Evolutionary conservation across 208 protist genomes (phyloP).

Genomic region (Wallacemonas sp.): DNA sequence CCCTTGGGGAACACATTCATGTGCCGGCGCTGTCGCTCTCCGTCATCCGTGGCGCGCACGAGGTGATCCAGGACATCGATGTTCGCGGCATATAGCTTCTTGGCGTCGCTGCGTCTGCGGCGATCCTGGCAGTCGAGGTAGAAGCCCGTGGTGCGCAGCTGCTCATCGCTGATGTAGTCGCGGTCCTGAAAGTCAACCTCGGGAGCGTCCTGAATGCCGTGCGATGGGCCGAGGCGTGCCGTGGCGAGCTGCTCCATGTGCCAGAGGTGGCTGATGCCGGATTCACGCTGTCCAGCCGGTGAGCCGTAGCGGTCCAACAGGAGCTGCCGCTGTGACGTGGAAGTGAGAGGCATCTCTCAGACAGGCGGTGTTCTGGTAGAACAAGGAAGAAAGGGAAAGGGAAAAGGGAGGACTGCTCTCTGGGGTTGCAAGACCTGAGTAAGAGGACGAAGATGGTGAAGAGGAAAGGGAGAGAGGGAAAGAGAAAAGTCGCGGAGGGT

Average conservation of each 20-base stretch:
- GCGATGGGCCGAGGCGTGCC: slow-evolving; percentile 33
- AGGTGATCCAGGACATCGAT: slow-evolving; percentile 29
- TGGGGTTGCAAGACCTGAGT: background rate
- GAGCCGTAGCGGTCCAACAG: slow-evolving; percentile 5
- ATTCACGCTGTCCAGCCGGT: slow-evolving; percentile 28
- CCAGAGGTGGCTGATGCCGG: slow-evolving; percentile 62
- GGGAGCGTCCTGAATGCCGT: slow-evolving; percentile 47
- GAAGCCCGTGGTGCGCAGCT: slow-evolving; percentile 18
- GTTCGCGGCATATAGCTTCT: slow-evolving; percentile 40
- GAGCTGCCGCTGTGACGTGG: background rate
- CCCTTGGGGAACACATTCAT: slow-evolving; percentile 46
- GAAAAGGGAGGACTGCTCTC: background rate
- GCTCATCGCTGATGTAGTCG: slow-evolving; percentile 21
- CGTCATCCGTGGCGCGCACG: slow-evolving; percentile 32
- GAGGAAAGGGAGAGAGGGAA: no score
- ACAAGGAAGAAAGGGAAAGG: slow-evolving; percentile 4
- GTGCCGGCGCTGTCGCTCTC: slow-evolving; percentile 30
- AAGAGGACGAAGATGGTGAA: background rate
- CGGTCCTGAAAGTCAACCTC: slow-evolving; percentile 56
- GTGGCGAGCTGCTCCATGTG: slow-evolving; percentile 60
- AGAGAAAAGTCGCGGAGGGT: no score
- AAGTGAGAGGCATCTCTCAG: background rate
- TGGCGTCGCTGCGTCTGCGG: slow-evolving; percentile 41
- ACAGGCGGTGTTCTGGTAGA: background rate
- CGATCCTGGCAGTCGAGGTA: slow-evolving; percentile 37